These are phyloP conservation scores for Trypanosoma theileri DNA, from an alignment of 208 protist genomes.

Conservation along the genomic window DNA sequence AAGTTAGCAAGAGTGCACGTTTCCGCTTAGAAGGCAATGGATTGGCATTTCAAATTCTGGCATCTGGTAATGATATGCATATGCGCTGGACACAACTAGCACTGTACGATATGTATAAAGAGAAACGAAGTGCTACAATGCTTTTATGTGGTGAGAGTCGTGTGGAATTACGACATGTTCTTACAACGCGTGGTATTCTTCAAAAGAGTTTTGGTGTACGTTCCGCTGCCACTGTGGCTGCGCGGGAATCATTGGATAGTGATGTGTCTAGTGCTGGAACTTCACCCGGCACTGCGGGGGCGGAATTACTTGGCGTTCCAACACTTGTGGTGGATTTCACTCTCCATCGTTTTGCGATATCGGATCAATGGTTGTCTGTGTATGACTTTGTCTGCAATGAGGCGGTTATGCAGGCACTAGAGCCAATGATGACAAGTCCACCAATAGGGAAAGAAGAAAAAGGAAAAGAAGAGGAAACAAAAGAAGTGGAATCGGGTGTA, in stretches of 20 bases:
- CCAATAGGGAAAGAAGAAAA: neutral
- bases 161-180: slow-evolving; percentile 48
- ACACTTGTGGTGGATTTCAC: slow-evolving; percentile 78
- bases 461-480: neutral
- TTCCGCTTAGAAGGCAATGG: slow-evolving; percentile 26
- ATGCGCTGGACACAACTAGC: slow-evolving; percentile 60
- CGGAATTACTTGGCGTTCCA: slow-evolving; percentile 38
- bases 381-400: slow-evolving; percentile 84
- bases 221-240: neutral
- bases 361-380: slow-evolving; percentile 81
- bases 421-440: slow-evolving; percentile 14
- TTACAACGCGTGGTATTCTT: slow-evolving; percentile 52
- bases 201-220: slow-evolving; percentile 52
- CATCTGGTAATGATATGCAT: slow-evolving; percentile 25
- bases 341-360: slow-evolving; percentile 78
- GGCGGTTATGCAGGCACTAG: slow-evolving; percentile 45
- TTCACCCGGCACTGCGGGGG: neutral
- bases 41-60: slow-evolving; percentile 15
- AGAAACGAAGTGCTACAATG: slow-evolving; percentile 39
- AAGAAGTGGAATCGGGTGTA: neutral
- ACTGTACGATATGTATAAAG: slow-evolving; percentile 55
- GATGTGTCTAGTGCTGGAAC: neutral
- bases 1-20: neutral
- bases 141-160: slow-evolving; percentile 57
- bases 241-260: slow-evolving; percentile 17